Conservation (phyloP, 805 yeast genomes). For the Starmera dryadoides region DNA sequence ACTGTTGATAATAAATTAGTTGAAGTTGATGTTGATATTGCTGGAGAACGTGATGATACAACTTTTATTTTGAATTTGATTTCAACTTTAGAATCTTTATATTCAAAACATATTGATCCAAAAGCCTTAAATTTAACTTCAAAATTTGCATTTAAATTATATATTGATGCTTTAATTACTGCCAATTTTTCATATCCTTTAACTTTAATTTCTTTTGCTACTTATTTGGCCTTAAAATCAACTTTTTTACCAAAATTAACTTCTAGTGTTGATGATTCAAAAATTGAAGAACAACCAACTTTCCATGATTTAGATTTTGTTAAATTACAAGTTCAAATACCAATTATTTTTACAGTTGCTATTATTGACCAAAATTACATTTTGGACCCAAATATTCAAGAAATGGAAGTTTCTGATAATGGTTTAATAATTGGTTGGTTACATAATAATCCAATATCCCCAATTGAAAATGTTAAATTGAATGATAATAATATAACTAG, state of each 20-base stretch:
- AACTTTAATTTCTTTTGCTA: constrained; percentile 70
- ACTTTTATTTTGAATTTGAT: constrained; percentile 56
- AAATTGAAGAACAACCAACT: constrained; percentile 80
- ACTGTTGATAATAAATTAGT: constrained; percentile 39
- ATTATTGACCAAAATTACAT: constrained; percentile 58
- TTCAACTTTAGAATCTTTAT: constrained; percentile 48
- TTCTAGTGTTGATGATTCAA: constrained; percentile 56
- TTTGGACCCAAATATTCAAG: constrained; percentile 85
- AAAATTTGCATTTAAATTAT: constrained; percentile 69
- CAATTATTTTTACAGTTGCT: constrained; percentile 71
- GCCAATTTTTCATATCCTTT: constrained; percentile 78
- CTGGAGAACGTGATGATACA: constrained; percentile 77
- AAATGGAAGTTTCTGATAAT: constrained; percentile 81
- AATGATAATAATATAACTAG: constrained; percentile 49
- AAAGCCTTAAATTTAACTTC: constrained; percentile 55
- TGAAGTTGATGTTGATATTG: constrained; percentile 74
- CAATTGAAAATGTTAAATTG: constrained; percentile 62
- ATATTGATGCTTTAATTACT: constrained; percentile 71
- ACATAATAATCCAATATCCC: constrained; percentile 60
- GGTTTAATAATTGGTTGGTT: constrained; percentile 73
- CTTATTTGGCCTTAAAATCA: constrained; percentile 73
- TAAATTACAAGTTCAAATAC: constrained; percentile 53
- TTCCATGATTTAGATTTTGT: constrained; percentile 83
- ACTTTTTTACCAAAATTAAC: constrained; percentile 68
- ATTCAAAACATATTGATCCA: constrained; percentile 45